A percentile compares a stretch with the other conserved stretches of the same genome.
Evolutionary conservation across 2,329 filamentous ascomycete species (phyloP).

Genomic region (Pseudocercospora musae): DNA sequence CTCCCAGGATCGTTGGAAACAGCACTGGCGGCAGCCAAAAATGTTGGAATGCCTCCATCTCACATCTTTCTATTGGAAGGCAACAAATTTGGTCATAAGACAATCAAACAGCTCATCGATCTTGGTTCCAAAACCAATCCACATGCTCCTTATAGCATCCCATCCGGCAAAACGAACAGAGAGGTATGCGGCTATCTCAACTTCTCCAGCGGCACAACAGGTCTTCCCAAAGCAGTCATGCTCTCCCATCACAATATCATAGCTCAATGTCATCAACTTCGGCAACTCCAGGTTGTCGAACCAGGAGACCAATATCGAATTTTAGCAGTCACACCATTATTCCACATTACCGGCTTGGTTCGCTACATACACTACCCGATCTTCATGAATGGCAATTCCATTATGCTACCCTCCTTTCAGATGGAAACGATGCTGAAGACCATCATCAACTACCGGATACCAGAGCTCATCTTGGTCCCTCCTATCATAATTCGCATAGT

Average conservation of each 20-base stretch:
- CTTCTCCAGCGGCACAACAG: constrained; percentile 47
- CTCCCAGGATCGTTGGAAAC: constrained; percentile 51
- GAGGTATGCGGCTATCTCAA: constrained; percentile 51
- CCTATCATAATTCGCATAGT: constrained; percentile 60
- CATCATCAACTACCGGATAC: constrained; percentile 50
- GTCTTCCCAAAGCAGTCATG: constrained; percentile 50
- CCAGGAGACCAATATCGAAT: constrained; percentile 46
- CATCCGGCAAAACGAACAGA: constrained; percentile 51
- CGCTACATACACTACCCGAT: constrained; percentile 61
- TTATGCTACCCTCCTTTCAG: constrained; percentile 62
- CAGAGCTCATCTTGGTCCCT: constrained; percentile 57
- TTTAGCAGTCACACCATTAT: constrained; percentile 57
- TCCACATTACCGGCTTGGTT: constrained; percentile 61
- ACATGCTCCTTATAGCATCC: constrained; percentile 47
- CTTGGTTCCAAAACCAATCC: constrained; percentile 41
- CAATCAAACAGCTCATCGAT: constrained; percentile 42
- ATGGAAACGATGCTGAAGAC: constrained; percentile 55
- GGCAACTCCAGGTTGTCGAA: constrained; percentile 45
- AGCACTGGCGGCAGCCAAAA: constrained; percentile 51
- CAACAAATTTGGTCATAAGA: constrained; percentile 45
- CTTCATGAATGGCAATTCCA: constrained; percentile 59
- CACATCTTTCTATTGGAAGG: constrained; percentile 57
- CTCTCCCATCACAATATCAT: constrained; percentile 52
- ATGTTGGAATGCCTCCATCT: constrained; percentile 49
- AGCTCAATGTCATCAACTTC: constrained; percentile 59